A percentile compares a stretch with the other conserved stretches of the same genome.
Evolutionary conservation across 1,284 basidiomycete species (phyloP).

Genomic region (Ceratobasidium theobromae): DNA sequence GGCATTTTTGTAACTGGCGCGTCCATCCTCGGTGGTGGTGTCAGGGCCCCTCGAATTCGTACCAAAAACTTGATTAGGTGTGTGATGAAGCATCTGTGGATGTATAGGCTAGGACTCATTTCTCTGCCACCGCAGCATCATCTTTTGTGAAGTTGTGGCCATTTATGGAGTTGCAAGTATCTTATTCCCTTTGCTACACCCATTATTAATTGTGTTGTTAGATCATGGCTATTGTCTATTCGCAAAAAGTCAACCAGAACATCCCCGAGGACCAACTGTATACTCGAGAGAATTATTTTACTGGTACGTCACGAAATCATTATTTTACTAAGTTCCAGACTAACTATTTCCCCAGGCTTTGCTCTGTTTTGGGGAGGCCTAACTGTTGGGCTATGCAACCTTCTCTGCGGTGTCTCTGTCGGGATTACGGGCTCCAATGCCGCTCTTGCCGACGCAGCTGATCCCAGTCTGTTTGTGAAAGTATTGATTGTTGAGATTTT

Average conservation of each 20-base stretch:
- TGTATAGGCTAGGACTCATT: neutral
- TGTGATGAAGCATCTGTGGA: conserved; percentile 37
- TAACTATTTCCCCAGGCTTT: conserved; percentile 56
- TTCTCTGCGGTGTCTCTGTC: conserved; percentile 90
- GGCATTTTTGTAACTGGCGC: conserved; percentile 97
- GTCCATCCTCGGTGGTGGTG: conserved; percentile 94
- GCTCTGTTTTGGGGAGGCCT: conserved; percentile 94
- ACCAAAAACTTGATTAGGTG: conserved; percentile 98
- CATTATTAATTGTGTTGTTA: conserved; percentile 41
- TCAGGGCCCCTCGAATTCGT: conserved; percentile 89
- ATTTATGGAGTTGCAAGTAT: conserved; percentile 88
- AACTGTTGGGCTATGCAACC: conserved; percentile 86
- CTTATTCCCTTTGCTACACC: neutral
- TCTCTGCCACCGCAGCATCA: conserved; percentile 64
- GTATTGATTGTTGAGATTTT: conserved; percentile 95
- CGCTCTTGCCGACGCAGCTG: conserved; percentile 88
- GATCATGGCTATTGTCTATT: conserved; percentile 95
- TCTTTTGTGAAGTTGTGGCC: conserved; percentile 98
- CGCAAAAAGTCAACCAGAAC: conserved; percentile 63
- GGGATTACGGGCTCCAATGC: conserved; percentile 92
- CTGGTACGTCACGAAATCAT: conserved; percentile 55
- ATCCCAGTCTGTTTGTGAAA: conserved; percentile 91
- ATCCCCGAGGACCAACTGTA: conserved; percentile 67
- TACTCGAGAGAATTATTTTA: conserved; percentile 85
- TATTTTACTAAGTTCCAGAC: neutral